Conservation (phyloP, 73 alveolate genomes). For the Strombidium stylifer region DNA sequence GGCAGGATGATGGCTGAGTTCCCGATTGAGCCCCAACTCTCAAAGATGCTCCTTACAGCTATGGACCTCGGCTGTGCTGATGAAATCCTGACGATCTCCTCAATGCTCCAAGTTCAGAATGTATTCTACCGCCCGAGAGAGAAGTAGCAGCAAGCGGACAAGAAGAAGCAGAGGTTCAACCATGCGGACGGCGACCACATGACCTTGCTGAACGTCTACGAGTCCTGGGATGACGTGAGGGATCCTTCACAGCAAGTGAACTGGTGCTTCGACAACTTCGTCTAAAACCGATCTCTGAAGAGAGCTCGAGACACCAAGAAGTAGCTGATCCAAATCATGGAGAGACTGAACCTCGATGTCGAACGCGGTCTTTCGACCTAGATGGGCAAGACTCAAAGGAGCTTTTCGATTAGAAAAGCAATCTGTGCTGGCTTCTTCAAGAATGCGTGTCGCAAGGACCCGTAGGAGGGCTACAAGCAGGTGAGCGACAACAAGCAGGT, state of each 20-base stretch:
- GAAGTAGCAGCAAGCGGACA: slow-evolving; percentile 97
- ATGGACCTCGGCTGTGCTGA: slow-evolving; percentile 99
- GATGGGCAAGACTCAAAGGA: slow-evolving; percentile 93
- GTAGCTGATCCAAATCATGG: slow-evolving; percentile 89
- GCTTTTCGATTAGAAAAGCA: slow-evolving; percentile 85
- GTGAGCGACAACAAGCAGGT: slow-evolving; percentile 95
- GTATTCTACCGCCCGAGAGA: slow-evolving; percentile 99
- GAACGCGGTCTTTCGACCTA: slow-evolving; percentile 81
- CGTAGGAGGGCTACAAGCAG: slow-evolving; percentile 93
- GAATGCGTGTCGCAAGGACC: slow-evolving; percentile 93
- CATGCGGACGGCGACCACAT: slow-evolving; percentile 99
- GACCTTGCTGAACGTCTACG: slow-evolving; percentile 98
- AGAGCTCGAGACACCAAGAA: slow-evolving; percentile 94
- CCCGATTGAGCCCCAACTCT: slow-evolving; percentile 98
- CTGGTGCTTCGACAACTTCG: slow-evolving; percentile 99
- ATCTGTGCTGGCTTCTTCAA: slow-evolving; percentile 97
- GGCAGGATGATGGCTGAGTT: slow-evolving; percentile 99
- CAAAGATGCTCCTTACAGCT: slow-evolving; percentile 98
- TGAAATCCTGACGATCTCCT: slow-evolving; percentile 98
- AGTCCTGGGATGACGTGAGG: too few species aligned
- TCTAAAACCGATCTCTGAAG: slow-evolving; percentile 93
- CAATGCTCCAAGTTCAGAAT: slow-evolving; percentile 98
- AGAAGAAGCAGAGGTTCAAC: slow-evolving; percentile 96
- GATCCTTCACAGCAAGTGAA: slow-evolving; percentile 78
- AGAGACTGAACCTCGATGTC: slow-evolving; percentile 85